Evolutionary conservation across 2,329 filamentous ascomycete genomes (phyloP), one percentile per base, ranked within the genome.

Genomic region (Trichoderma breve): DNA sequence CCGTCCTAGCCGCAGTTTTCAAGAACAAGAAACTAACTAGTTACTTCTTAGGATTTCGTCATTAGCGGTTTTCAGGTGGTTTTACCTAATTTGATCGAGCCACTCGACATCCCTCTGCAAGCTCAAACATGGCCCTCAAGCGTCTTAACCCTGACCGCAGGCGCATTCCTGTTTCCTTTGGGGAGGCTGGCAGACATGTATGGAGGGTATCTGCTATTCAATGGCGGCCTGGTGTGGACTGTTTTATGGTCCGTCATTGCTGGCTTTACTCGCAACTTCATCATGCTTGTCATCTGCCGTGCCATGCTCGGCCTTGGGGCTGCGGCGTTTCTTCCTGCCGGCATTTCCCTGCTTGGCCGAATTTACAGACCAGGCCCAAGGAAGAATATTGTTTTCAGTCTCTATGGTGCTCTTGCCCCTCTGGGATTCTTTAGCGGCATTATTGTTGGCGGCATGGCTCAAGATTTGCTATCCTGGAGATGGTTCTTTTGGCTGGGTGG

Each of bases 1-100:
- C 47, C 47, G 21, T 53, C 26, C 4, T 24, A 15, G 51, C 51
- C 36, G 51, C 32, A n/a, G 21, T 18, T 34, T 58, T 34, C 11
- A 8, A 6, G 14, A 47, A 21, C n/a, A 60, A 5, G 34, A 39
- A n/a, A 34, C 68, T 63, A 57, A 64, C 60, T 63, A 57, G 72
- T 39, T 32, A 32, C 32, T 30, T 34, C 28, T 55, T 51, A 89
- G 85, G 92, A 93, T 80, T 94, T 91, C 79, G 90, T 91, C 78
- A 87, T 94, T 53, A 92, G 90, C 67, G 92, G 93, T 18, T 95
- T 94, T 78, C 87, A 86, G 63, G 90, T 92, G 75, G 87, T 94
- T 30, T 82, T 94, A 1, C 92, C 92, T 1, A 88, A 88, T 0
- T 80, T 95, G 14, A 84, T 89, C 32, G 78, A 81, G 51, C 85